Conservation (phyloP, 2,329 filamentous ascomycete genomes). For the Stagonosporopsis vannaccii region DNA sequence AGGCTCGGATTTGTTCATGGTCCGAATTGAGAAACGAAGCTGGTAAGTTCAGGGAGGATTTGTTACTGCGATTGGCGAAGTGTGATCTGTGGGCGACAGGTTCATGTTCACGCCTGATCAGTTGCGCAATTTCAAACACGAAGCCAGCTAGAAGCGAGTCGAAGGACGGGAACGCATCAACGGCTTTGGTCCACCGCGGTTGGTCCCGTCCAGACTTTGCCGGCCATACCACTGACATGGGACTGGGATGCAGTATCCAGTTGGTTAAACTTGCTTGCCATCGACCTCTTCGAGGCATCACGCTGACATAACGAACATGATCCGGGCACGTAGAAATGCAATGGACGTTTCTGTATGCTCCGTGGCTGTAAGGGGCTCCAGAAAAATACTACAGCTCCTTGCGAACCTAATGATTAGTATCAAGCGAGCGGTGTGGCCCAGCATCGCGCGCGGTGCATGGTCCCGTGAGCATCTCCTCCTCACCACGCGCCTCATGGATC, state of each 20-base stretch:
- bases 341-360: neutral
- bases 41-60: conserved; percentile 1
- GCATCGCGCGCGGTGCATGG: conserved; percentile 2
- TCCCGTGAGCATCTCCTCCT: conserved; percentile 6
- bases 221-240: conserved; percentile 44
- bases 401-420: neutral
- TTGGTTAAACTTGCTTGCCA: conserved; percentile 11
- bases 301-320: neutral
- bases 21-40: neutral
- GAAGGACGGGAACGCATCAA: conserved; percentile 7
- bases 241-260: conserved; percentile 33
- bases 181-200: conserved; percentile 21
- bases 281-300: neutral
- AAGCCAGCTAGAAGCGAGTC: conserved; percentile 8
- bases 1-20: neutral
- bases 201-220: conserved; percentile 31
- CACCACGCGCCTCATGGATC: conserved; percentile 7
- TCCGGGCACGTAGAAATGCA: neutral
- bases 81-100: conserved; percentile 5
- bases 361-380: neutral
- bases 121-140: conserved; percentile 13
- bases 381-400: neutral
- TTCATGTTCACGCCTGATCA: neutral
- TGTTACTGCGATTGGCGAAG: conserved; percentile 13
- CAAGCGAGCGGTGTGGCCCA: conserved; percentile 3